phyloP scores from a whole-genome alignment of 2,329 filamentous ascomycete species.

The Botrytis paeoniae region DNA sequence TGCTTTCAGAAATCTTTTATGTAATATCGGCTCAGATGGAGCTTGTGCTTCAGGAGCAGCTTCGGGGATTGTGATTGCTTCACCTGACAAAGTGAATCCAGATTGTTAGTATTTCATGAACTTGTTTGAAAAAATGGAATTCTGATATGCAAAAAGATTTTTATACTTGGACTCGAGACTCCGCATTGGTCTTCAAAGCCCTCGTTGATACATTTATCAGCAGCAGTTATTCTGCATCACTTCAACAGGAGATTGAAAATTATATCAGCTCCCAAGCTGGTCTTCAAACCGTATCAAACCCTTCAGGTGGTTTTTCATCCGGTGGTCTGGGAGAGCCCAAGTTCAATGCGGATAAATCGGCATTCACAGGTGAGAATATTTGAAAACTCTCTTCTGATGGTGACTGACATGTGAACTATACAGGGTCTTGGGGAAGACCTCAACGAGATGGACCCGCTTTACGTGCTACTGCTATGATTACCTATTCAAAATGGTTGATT shows the following conservation, averaged over 20 bases:
- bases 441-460: slow-evolving; percentile 78
- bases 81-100: slow-evolving; percentile 52
- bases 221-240: slow-evolving; percentile 48
- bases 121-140: neutral
- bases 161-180: slow-evolving; percentile 76
- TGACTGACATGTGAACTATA: neutral
- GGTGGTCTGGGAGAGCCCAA: slow-evolving; percentile 69
- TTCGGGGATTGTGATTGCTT: slow-evolving; percentile 55
- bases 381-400: neutral
- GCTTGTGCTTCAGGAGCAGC: slow-evolving; percentile 48
- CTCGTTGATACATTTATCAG: slow-evolving; percentile 62
- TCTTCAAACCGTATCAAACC: slow-evolving; percentile 59
- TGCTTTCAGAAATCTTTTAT: slow-evolving; percentile 51
- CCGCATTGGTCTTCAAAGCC: slow-evolving; percentile 66
- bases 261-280: slow-evolving; percentile 65
- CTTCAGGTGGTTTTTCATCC: slow-evolving; percentile 40
- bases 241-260: slow-evolving; percentile 57
- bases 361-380: slow-evolving; percentile 51
- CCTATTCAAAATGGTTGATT: slow-evolving; percentile 70
- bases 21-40: slow-evolving; percentile 58
- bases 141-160: slow-evolving; percentile 53
- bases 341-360: slow-evolving; percentile 61
- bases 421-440: slow-evolving; percentile 65
- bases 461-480: slow-evolving; percentile 68
- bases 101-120: slow-evolving; percentile 47